Percentiles rank a stretch among this genome's conserved stretches.
Evolutionary conservation across 352 stramenopile species (phyloP).

Genomic region (Globisporangium echinulatum): DNA sequence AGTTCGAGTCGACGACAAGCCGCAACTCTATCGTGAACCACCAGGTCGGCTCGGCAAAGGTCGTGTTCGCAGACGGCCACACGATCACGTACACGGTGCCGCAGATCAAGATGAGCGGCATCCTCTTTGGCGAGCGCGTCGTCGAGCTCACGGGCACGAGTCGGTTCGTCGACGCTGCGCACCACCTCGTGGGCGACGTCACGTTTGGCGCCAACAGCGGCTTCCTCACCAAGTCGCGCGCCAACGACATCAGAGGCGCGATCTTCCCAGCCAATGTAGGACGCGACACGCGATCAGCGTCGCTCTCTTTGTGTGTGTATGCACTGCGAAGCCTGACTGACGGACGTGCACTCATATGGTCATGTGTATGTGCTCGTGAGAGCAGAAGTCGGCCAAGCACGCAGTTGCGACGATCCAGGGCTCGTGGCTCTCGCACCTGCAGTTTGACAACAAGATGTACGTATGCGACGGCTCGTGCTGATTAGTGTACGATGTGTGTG

Average conservation of each 20-base stretch:
- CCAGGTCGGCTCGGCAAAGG: slow-evolving; percentile 32
- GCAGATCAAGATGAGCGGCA: slow-evolving; percentile 77
- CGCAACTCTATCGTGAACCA: slow-evolving; percentile 67
- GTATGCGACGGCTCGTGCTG: not conserved
- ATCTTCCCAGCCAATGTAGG: slow-evolving; percentile 45
- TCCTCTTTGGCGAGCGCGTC: slow-evolving; percentile 64
- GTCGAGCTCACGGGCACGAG: slow-evolving; percentile 55
- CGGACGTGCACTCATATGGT: not conserved
- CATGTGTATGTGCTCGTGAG: not conserved
- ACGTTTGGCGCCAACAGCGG: slow-evolving; percentile 57
- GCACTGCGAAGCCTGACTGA: not conserved
- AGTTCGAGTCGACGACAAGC: slow-evolving; percentile 66
- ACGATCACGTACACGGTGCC: slow-evolving; percentile 59
- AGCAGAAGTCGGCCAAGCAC: slow-evolving; percentile 41
- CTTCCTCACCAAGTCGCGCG: slow-evolving; percentile 59
- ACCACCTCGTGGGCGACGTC: slow-evolving; percentile 44
- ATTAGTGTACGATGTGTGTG: not conserved
- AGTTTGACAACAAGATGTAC: slow-evolving; percentile 62
- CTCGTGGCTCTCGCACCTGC: slow-evolving; percentile 65
- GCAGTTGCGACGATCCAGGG: slow-evolving; percentile 37
- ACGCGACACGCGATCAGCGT: not conserved
- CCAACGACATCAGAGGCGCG: slow-evolving; percentile 65
- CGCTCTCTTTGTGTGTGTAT: too few relatives aligned
- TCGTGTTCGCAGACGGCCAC: slow-evolving; percentile 50
- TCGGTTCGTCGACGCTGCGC: slow-evolving; percentile 39